Evolutionary conservation across 2,329 filamentous ascomycete genomes (phyloP), one percentile per base, ranked within the genome.

Genomic region (Sclerotinia glacialis): DNA sequence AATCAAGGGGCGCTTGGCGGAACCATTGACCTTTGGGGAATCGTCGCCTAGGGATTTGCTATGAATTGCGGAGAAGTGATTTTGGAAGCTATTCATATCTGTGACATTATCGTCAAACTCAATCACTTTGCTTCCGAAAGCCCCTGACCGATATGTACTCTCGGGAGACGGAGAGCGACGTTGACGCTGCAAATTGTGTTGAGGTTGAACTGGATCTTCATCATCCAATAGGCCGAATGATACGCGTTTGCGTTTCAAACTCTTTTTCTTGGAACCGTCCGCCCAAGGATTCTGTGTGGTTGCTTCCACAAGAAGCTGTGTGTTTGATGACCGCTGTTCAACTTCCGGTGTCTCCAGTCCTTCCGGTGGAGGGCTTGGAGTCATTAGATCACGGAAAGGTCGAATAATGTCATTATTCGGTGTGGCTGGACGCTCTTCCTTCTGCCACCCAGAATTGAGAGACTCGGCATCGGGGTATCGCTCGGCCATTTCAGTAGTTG

Each of bases 231-330:
- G 26, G n/a, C 68, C 69, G 65, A 76, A 76, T 21, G 73, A 76
- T 7, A 76, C 75, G 14, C 71, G 64, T 67, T 76, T 76, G 28
- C 58, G 58, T 21, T 68, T 70, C 18, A 62, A 49, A 55, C 68
- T 72, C 26, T 11, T 58, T 2, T 64, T 70, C 26, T 70, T 71
- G 4, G 62, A 56, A 12, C 42, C 69, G 26, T 64, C 70, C 34
- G 60, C 64, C 74, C 74, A 76, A 5, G 74, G 74, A 68, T 76
- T 76, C 5, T 61, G 68, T 6, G 66, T 69, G 12, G 72, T 67
- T 28, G 69, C 72, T 42, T 72, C 69, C 18, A 71, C 50, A 18
- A 74, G 69, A 59, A 68, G 54, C 64, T 74, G 74, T 5, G 71
- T 75, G 46, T 56, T 69, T 12, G 69, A 62, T 9, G 67, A 34